Conservation (phyloP, 1,284 basidiomycete genomes). For the Sporisorium graminicola region DNA sequence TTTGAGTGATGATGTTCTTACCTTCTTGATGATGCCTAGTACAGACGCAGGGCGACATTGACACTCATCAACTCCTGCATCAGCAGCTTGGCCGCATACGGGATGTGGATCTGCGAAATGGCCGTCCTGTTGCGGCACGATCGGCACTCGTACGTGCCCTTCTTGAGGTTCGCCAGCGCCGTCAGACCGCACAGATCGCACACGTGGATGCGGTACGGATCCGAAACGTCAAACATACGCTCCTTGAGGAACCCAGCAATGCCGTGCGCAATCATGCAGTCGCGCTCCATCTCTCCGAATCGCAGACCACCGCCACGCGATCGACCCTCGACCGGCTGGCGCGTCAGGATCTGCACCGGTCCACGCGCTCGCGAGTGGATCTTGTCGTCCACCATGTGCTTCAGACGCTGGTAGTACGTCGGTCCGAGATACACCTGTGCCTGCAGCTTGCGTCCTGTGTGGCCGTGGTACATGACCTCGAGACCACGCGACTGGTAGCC, state of each 20-base stretch:
- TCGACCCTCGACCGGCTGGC: slow-evolving; percentile 99
- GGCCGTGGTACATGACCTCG: slow-evolving; percentile 98
- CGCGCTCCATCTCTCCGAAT: slow-evolving; percentile 99
- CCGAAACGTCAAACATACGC: slow-evolving; percentile 68
- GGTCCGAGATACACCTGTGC: slow-evolving; percentile 98
- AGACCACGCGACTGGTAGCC: slow-evolving; percentile 84
- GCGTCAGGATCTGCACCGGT: slow-evolving; percentile 95
- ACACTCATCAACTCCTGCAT: slow-evolving; percentile 79
- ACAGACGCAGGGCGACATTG: slow-evolving; percentile 67
- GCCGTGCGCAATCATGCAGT: slow-evolving; percentile 99
- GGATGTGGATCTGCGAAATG: slow-evolving; percentile 70
- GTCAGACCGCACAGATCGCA: slow-evolving; percentile 67
- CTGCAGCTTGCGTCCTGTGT: slow-evolving; percentile 95
- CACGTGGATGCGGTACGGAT: slow-evolving; percentile 68
- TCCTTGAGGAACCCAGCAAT: slow-evolving; percentile 89
- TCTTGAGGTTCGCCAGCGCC: slow-evolving; percentile 67
- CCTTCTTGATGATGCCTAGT: slow-evolving; percentile 19
- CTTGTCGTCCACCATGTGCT: slow-evolving; percentile 99
- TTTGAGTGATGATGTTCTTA: not conserved
- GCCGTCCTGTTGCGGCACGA: slow-evolving; percentile 67
- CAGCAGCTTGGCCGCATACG: slow-evolving; percentile 78
- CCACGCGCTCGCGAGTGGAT: slow-evolving; percentile 97
- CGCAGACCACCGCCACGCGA: slow-evolving; percentile 97
- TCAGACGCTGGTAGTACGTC: slow-evolving; percentile 98
- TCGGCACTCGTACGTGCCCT: slow-evolving; percentile 67